These are phyloP conservation scores for Papilionanthe hybrid DNA, from an alignment of 116 monocot species.

Conservation along the genomic window DNA sequence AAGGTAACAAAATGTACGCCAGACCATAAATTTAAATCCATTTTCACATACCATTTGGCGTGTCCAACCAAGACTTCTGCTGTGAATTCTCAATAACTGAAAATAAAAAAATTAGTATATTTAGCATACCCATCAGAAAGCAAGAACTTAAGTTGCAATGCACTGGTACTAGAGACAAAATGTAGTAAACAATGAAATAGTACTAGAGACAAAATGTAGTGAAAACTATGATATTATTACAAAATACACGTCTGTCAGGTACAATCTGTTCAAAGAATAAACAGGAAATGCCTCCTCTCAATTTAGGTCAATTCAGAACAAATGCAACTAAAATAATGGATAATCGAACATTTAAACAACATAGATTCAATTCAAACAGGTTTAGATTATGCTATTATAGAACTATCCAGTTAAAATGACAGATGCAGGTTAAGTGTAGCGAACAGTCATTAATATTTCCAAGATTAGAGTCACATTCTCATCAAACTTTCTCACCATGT, in stretches of 20 bases:
- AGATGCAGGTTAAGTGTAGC: background rate
- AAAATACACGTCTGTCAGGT: background rate
- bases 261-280: background rate
- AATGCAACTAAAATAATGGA: background rate
- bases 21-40: background rate
- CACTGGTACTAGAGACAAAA: background rate
- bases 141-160: background rate
- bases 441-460: background rate
- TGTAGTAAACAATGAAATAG: background rate
- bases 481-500: background rate
- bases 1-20: background rate
- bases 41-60: conserved; percentile 63
- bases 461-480: background rate
- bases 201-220: background rate
- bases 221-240: background rate
- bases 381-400: background rate
- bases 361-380: background rate
- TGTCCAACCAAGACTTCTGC: conserved; percentile 73
- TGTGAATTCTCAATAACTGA: conserved; percentile 67
- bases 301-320: background rate
- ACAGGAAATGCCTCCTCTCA: background rate
- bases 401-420: background rate
- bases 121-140: background rate
- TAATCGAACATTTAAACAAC: background rate
- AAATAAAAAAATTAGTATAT: conserved; percentile 1